Conservation (phyloP, 2,329 filamentous ascomycete genomes). For the Cladosporium sp. region DNA sequence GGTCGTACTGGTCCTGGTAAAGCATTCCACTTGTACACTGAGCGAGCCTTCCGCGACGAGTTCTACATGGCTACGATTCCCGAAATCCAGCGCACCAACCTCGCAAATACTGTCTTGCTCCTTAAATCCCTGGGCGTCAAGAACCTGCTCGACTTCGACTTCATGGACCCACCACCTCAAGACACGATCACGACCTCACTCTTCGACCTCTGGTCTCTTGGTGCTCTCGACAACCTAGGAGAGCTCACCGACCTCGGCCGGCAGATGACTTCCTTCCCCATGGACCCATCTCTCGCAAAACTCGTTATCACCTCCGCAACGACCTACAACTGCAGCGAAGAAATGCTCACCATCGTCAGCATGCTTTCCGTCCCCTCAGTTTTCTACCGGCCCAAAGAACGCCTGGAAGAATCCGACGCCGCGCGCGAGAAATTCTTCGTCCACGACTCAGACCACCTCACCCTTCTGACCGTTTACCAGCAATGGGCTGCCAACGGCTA, state of each 20-base stretch:
- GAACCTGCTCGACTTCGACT: conserved; percentile 93
- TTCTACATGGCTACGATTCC: conserved; percentile 96
- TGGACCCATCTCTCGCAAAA: conserved; percentile 95
- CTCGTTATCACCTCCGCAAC: conserved; percentile 80
- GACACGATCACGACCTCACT: conserved; percentile 96
- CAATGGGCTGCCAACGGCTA: conserved; percentile 92
- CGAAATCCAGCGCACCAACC: conserved; percentile 93
- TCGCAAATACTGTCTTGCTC: conserved; percentile 89
- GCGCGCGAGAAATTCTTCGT: conserved; percentile 98
- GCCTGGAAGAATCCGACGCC: conserved; percentile 91
- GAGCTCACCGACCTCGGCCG: conserved; percentile 81
- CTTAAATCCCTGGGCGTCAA: conserved; percentile 93
- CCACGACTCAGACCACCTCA: conserved; percentile 93
- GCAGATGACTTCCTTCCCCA: conserved; percentile 96
- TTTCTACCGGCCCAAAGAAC: conserved; percentile 94
- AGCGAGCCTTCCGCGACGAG: conserved; percentile 92
- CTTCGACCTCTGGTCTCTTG: conserved; percentile 95
- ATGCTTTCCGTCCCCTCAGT: conserved; percentile 97
- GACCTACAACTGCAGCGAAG: conserved; percentile 82
- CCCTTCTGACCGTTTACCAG: conserved; percentile 89
- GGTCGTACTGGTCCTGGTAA: conserved; percentile 94
- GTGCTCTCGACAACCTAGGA: conserved; percentile 88
- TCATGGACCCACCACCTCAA: conserved; percentile 97
- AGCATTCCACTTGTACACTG: conserved; percentile 89
- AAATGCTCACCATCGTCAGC: conserved; percentile 96